These are phyloP conservation scores for Rhodamnia rubescens DNA, from an alignment of 345 rosid genomes.

Conservation along the genomic window DNA sequence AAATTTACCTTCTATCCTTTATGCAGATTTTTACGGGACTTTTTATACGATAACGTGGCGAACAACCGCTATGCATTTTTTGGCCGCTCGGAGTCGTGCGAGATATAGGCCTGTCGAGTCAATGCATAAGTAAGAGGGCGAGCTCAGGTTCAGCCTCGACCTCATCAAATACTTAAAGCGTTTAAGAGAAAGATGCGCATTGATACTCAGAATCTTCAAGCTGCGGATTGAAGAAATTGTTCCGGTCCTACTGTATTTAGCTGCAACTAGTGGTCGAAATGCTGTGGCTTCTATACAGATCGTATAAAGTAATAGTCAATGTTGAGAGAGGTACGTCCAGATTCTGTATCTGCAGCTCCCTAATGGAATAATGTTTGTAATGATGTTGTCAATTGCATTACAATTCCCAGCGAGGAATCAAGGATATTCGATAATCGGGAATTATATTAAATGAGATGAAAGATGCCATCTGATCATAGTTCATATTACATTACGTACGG, in stretches of 20 bases:
- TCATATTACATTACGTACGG: too few relatives aligned
- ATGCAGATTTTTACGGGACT: conserved; percentile 61
- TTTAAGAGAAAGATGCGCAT: background rate
- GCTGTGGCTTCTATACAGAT: background rate
- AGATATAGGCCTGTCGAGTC: conserved; percentile 16
- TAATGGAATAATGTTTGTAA: background rate
- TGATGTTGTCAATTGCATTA: background rate
- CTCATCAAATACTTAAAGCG: background rate
- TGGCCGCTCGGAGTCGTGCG: conserved; percentile 82
- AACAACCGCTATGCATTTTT: conserved; percentile 63
- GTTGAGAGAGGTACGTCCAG: background rate
- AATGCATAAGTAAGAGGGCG: fast-evolving
- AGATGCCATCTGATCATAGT: background rate
- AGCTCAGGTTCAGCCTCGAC: background rate
- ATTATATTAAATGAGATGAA: background rate
- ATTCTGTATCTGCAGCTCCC: background rate
- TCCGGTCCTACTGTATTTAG: fast-evolving
- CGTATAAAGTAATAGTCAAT: background rate
- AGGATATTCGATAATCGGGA: background rate
- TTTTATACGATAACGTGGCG: conserved; percentile 65
- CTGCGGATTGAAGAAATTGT: background rate
- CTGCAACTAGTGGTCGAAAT: background rate
- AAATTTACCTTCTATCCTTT: background rate
- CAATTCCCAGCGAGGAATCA: background rate
- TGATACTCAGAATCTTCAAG: background rate